phyloP scores from a whole-genome alignment of 1,139 yeast species.

The Sugiyamaella japonica region DNA sequence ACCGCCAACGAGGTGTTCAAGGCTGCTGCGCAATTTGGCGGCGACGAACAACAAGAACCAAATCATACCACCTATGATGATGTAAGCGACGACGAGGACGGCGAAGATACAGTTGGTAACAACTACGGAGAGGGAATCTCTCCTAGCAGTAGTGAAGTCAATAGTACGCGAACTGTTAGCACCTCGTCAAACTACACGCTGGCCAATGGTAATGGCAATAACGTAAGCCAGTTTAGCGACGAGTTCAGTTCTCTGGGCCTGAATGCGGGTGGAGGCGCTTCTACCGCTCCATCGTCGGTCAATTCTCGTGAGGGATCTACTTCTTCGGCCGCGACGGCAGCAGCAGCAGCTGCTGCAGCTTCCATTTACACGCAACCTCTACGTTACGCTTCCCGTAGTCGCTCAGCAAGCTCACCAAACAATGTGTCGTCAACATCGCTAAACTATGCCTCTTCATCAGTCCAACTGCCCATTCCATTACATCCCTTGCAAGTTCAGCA shows the following conservation, averaged over 20 bases:
- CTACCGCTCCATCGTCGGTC: neutral
- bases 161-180: conserved; percentile 13
- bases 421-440: conserved; percentile 18
- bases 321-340: conserved; percentile 14
- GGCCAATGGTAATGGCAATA: neutral
- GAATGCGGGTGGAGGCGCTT: neutral
- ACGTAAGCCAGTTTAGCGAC: conserved; percentile 7
- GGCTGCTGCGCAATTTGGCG: conserved; percentile 10
- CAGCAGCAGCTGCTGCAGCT: conserved; percentile 17
- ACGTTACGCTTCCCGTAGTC: conserved; percentile 21
- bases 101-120: conserved; percentile 19
- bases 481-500: conserved; percentile 12
- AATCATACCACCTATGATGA: conserved; percentile 29
- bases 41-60: conserved; percentile 18
- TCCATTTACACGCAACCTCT: conserved; percentile 14
- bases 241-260: conserved; percentile 13
- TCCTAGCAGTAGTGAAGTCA: conserved; percentile 14
- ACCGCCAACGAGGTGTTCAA: conserved; percentile 20
- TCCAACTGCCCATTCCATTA: conserved; percentile 5
- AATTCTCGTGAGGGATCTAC: conserved; percentile 22
- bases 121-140: conserved; percentile 6
- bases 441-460: conserved; percentile 15
- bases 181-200: conserved; percentile 16
- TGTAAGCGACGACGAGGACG: conserved; percentile 27
- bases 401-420: conserved; percentile 26